Evolutionary conservation across 768 basidiomycete species (phyloP), one percentile per base, ranked within the genome.

Genomic region (Terana coerulea): DNA sequence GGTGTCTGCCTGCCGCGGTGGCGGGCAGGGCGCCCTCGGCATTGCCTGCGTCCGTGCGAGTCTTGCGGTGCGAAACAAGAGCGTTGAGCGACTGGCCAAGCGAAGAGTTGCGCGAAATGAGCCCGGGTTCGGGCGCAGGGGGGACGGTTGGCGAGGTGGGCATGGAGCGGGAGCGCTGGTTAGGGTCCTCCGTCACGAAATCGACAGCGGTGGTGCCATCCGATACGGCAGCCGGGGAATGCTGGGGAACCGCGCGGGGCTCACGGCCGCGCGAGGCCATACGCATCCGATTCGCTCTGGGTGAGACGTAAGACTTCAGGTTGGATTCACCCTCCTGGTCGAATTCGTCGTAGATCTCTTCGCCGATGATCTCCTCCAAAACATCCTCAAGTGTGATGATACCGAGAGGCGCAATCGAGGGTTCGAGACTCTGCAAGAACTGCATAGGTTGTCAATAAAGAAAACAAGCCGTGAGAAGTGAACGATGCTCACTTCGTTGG

Each of bases 331-430:
- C 87, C 66, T 87, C 79, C n/a, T 75, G 74, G 61, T 91, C 88
- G 64, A 87, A 91, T 69, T 91, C 90, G 61, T 91, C 88, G 55
- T 87, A 88, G 48, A 92, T 91, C 62, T 91, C 90, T 69, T 91
- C 88, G 19, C 90, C 90, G 47, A 93, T 91, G 14, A 93, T 74
- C 63, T 91, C 91, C 79, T 93, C 91, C 10, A 93, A 73, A 11
- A 94, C 87, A 56, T 94, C 91, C 67, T 94, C 91, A 1, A 94
- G 76, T 1, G 91, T 94, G 55, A 94, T 91, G 59, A 94, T 90
- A 30, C 91, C 91, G 30, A 91, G 72, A 2, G 88, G 89, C 73
- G 83, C 84, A 34, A 89, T 75, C 33, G 82, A 80, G 0, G 85
- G 85, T 64, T 91, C 88, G 51, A 90, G 77, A 41, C 78, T 77